Percentiles rank a stretch among this genome's conserved stretches.
phyloP scores from a whole-genome alignment of 768 basidiomycete species.

The Obba rivulosa region DNA sequence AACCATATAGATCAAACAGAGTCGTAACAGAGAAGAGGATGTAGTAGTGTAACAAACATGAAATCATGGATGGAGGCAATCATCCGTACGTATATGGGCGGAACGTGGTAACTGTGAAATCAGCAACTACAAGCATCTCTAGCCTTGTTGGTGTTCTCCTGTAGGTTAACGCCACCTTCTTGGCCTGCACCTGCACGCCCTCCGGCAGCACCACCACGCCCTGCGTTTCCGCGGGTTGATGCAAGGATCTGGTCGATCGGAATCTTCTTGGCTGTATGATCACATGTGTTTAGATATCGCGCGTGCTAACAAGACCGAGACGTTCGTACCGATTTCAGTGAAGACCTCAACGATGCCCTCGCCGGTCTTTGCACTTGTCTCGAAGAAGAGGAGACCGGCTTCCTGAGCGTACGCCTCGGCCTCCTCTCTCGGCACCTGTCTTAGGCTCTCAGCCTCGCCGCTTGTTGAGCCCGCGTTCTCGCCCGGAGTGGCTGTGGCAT shows the following conservation, averaged over 20 bases:
- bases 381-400: slow-evolving; percentile 92
- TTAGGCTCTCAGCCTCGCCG: slow-evolving; percentile 64
- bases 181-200: slow-evolving; percentile 44
- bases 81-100: background rate
- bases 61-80: background rate
- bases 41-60: slow-evolving; percentile 16
- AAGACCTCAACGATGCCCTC: slow-evolving; percentile 95
- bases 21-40: slow-evolving; percentile 9
- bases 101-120: slow-evolving; percentile 18
- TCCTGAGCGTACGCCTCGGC: slow-evolving; percentile 96
- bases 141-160: slow-evolving; percentile 58
- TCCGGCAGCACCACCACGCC: slow-evolving; percentile 54
- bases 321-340: slow-evolving; percentile 83
- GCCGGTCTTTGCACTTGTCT: slow-evolving; percentile 96
- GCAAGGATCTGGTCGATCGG: slow-evolving; percentile 94
- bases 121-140: slow-evolving; percentile 83
- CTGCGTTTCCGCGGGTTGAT: slow-evolving; percentile 65
- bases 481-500: slow-evolving; percentile 85
- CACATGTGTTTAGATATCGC: background rate
- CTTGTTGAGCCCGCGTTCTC: slow-evolving; percentile 45
- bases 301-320: background rate
- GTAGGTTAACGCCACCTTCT: slow-evolving; percentile 62
- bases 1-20: slow-evolving; percentile 20
- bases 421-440: slow-evolving; percentile 92
- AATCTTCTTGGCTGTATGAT: slow-evolving; percentile 66